Evolutionary conservation across 2,329 filamentous ascomycete species (phyloP), one percentile per base, ranked within the genome.

Genomic region (Triangularia verruculosa): DNA sequence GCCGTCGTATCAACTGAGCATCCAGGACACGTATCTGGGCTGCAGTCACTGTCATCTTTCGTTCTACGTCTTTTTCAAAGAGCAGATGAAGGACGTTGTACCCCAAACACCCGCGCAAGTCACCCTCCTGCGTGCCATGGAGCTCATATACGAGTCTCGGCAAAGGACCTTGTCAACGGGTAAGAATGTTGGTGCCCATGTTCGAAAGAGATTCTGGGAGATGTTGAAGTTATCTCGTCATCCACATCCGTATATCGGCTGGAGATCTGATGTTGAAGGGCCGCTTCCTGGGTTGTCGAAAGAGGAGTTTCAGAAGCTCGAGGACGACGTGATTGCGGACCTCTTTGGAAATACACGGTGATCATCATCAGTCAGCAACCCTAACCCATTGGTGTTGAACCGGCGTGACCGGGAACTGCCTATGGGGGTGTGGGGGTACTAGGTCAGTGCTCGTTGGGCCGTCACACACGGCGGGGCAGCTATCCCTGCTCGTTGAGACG

Each of bases 231-330:
- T 59, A 52, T 59, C 24, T n/a, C 39, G 57, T 15, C 39, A 59
- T 24, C 20, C 30, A 25, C 6, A 59, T 53, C 57, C 43, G 20
- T 59, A 59, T 30, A n/a, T 59, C 30, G 57, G 57, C 25, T 59
- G 34, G 57, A 59, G 24, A 27, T 32, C 13, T 28, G 39, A 59
- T 20, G 25, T 32, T 17, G 39, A 59, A 59, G 57, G 57, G 53
- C 22, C 57, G 20, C 13, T 59, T 28, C 57, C 57, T 4, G 57
- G 17, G 57, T 11, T 59, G 39, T 59, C 57, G 39, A 9, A 3
- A 5, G 39, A 52, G 3, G 57, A 52, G 20, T 39, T 15, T 20
- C 2, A 59, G 4, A 59, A 52, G 20, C 25, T 52, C 6, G 39
- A 59, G 25, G 22, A 52, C 30, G 57, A 59, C 9, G 39, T 8